Evolutionary conservation across 352 stramenopile genomes (phyloP), one percentile per base, ranked within the genome.

Genomic region (Globisporangium okanoganense): DNA sequence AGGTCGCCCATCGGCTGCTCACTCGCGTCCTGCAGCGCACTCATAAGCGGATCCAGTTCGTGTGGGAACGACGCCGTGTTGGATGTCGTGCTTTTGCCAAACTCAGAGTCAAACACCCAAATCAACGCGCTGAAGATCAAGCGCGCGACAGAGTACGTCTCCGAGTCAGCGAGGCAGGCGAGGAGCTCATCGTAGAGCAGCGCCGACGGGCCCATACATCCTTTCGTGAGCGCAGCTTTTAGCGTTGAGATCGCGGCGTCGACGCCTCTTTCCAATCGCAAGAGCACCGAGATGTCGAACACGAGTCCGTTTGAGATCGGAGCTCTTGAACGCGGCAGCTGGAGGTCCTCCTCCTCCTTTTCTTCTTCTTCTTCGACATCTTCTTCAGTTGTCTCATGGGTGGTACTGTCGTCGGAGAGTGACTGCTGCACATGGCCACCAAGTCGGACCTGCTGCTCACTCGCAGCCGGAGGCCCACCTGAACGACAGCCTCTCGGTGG

Each of bases 121-220:
- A 51, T 10, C 12, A 35, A 25, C 4, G 45, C 24, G 14, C 20
- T 31, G 45, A 33, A 51, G 22, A 51, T 51, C 45, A 3, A 18
- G 24, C 33, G 29, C 12, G 45, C 24, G 8, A 2, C 13, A 8
- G 9, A 25, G 25, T 35, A 51, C 12, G 22, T 20, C 4, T 51
- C 22, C 13, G 13, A 10, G 22, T 33, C 24, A 9, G 13, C 20
- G 14, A 51, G 45, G 14, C 45, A 51, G 45, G 20, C 45, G 45
- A 51, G 45, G 22, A 51, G 45, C 45, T 51, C 45, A 3, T 51
- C 22, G 45, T 51, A 51, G 45, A 51, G 45, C 45, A 51, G 45
- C 45, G 18, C 1, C 13, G 45, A 51, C 22, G 22, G 12, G 45
- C 20, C 24, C 3, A 49, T 5, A 8, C 14, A 3, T 49, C 20